phyloP scores from a whole-genome alignment of 2,329 filamentous ascomycete species.

The Neocucurbitaria cava region DNA sequence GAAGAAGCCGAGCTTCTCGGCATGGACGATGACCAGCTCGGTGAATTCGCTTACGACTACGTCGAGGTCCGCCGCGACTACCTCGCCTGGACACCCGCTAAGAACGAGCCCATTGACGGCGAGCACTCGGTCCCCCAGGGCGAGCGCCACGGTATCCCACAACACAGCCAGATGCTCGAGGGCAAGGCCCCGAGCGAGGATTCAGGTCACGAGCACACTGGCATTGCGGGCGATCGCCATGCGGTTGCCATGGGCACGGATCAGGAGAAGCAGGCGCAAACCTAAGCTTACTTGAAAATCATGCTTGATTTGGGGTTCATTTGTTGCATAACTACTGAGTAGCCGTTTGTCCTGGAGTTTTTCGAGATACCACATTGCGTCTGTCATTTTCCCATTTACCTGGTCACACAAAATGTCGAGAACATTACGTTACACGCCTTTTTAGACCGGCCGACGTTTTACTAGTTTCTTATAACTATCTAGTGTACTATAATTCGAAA shows the following conservation, averaged over 20 bases:
- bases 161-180: constrained; percentile 72
- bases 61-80: constrained; percentile 89
- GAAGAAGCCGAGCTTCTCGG: constrained; percentile 85
- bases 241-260: constrained; percentile 55
- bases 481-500: constrained; percentile 23
- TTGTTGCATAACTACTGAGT: constrained; percentile 19
- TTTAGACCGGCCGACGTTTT: too few species aligned
- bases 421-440: too few species aligned
- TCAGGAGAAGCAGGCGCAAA: constrained; percentile 42
- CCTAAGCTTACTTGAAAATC: constrained; percentile 15
- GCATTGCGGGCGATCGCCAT: constrained; percentile 61
- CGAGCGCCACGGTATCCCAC: constrained; percentile 72
- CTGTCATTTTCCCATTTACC: constrained; percentile 23
- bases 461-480: too few species aligned
- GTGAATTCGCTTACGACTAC: constrained; percentile 90
- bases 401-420: too few species aligned
- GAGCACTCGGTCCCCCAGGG: constrained; percentile 69
- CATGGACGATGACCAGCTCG: constrained; percentile 90
- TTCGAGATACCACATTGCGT: constrained; percentile 42
- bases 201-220: constrained; percentile 55
- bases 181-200: constrained; percentile 59
- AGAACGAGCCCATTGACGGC: constrained; percentile 66
- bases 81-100: constrained; percentile 83
- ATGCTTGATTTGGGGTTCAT: constrained; percentile 13
- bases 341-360: constrained; percentile 36